These are phyloP conservation scores for Lactarius deliciosus DNA, from an alignment of 768 basidiomycete genomes.

Conservation along the genomic window DNA sequence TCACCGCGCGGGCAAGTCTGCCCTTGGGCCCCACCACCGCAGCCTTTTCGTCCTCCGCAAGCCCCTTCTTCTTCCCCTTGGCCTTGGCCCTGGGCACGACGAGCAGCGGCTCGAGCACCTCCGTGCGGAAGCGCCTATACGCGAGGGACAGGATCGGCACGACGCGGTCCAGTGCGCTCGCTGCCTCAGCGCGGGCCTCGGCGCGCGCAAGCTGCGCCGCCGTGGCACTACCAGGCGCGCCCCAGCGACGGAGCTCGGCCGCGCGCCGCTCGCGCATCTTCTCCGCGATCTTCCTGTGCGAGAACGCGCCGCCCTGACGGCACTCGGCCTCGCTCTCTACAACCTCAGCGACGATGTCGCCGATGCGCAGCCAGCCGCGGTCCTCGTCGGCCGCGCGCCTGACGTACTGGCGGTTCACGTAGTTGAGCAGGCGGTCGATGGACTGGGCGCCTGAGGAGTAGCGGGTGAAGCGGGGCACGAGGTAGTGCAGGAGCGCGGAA, in stretches of 20 bases:
- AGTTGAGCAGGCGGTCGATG: conserved; percentile 71
- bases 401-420: conserved; percentile 69
- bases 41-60: conserved; percentile 37
- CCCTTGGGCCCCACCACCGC: conserved; percentile 54
- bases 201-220: conserved; percentile 51
- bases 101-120: conserved; percentile 68
- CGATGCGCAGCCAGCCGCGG: conserved; percentile 70
- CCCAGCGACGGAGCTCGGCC: conserved; percentile 72
- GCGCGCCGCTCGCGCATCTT: conserved; percentile 56
- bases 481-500: conserved; percentile 62
- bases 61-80: conserved; percentile 50
- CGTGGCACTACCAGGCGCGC: conserved; percentile 53
- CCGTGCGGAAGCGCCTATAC: conserved; percentile 67
- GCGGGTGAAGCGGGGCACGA: conserved; percentile 69
- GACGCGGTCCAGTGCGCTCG: conserved; percentile 64
- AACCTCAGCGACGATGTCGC: conserved; percentile 48
- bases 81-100: conserved; percentile 62
- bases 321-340: background rate
- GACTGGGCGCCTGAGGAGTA: conserved; percentile 66
- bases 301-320: conserved; percentile 42
- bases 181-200: conserved; percentile 73
- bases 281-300: conserved; percentile 59
- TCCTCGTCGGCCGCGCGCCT: conserved; percentile 78
- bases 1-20: conserved; percentile 65
- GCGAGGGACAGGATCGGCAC: conserved; percentile 65